A percentile compares a stretch with the other conserved stretches of the same genome.
Evolutionary conservation across 306 rosid genomes (phyloP).

Genomic region (Pyrus bretschneideri): DNA sequence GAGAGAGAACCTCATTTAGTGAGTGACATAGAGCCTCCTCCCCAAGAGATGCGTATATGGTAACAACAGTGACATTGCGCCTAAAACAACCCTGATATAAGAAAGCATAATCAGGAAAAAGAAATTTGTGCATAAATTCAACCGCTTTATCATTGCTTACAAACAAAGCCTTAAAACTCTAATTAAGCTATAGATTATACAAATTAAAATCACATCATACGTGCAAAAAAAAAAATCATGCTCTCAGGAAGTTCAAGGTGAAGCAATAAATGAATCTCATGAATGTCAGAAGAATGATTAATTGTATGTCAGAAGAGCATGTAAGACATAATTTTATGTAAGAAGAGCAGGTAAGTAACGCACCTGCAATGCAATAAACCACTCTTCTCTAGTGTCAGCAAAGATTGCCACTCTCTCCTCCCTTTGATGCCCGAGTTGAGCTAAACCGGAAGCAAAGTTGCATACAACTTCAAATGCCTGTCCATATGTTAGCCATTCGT

Average conservation of each 20-base stretch:
- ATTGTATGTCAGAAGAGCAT: background rate
- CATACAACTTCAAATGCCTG: slow-evolving; percentile 56
- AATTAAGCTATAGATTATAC: background rate
- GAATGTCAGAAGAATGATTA: background rate
- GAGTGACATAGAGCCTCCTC: slow-evolving; percentile 92
- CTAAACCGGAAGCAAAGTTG: slow-evolving; percentile 72
- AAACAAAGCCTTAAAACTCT: background rate
- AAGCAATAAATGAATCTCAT: background rate
- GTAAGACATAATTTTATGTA: slow-evolving; percentile 7
- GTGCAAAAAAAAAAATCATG: background rate
- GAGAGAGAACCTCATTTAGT: slow-evolving; percentile 72
- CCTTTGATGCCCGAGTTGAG: slow-evolving; percentile 51
- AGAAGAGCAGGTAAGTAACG: slow-evolving; percentile 7
- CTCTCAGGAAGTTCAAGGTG: background rate
- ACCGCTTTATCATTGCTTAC: background rate
- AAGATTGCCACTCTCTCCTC: slow-evolving; percentile 82
- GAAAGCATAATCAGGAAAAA: background rate
- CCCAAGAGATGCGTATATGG: slow-evolving; percentile 88
- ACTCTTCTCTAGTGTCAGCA: slow-evolving; percentile 85
- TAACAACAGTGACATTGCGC: slow-evolving; percentile 87
- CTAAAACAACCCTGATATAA: slow-evolving; percentile 76
- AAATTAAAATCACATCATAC: background rate
- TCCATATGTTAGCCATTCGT: slow-evolving; percentile 71
- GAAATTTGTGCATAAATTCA: background rate
- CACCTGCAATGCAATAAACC: slow-evolving; percentile 97